Conservation (phyloP, 108 stramenopile genomes). For the Pseudonitzschia delicatissima region DNA sequence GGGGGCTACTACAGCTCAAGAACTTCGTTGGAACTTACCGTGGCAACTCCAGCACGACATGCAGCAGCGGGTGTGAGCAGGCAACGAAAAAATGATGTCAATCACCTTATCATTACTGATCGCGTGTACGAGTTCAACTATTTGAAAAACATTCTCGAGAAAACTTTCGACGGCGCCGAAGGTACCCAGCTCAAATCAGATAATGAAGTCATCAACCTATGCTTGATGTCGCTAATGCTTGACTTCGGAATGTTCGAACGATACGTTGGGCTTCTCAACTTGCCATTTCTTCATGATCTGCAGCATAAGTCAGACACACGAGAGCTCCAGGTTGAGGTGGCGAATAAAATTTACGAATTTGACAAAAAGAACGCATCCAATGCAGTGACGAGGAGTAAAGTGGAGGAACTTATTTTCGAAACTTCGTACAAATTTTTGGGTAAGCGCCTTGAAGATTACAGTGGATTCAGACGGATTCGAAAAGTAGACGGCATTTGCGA, state of each 20-base stretch:
- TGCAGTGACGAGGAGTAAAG: conserved; percentile 24
- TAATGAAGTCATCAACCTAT: conserved; percentile 30
- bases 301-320: conserved; percentile 25
- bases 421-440: conserved; percentile 27
- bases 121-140: conserved; percentile 27
- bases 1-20: conserved; percentile 15
- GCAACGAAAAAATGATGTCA: background rate
- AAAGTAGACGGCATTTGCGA: background rate
- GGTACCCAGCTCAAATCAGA: conserved; percentile 27
- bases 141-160: conserved; percentile 19
- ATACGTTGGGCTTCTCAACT: conserved; percentile 26
- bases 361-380: conserved; percentile 28
- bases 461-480: background rate
- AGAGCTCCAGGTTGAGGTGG: conserved; percentile 34
- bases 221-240: conserved; percentile 31
- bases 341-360: conserved; percentile 34
- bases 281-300: conserved; percentile 25
- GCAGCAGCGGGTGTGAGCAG: conserved; percentile 17
- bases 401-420: conserved; percentile 30
- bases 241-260: conserved; percentile 32
- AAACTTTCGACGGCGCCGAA: conserved; percentile 11
- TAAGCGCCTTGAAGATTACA: background rate
- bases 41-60: conserved; percentile 13
- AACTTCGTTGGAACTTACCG: conserved; percentile 18
- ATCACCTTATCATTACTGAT: conserved; percentile 29